These are phyloP conservation scores for Sporothrix globosa DNA, from an alignment of 2,329 filamentous ascomycete genomes.

Conservation along the genomic window DNA sequence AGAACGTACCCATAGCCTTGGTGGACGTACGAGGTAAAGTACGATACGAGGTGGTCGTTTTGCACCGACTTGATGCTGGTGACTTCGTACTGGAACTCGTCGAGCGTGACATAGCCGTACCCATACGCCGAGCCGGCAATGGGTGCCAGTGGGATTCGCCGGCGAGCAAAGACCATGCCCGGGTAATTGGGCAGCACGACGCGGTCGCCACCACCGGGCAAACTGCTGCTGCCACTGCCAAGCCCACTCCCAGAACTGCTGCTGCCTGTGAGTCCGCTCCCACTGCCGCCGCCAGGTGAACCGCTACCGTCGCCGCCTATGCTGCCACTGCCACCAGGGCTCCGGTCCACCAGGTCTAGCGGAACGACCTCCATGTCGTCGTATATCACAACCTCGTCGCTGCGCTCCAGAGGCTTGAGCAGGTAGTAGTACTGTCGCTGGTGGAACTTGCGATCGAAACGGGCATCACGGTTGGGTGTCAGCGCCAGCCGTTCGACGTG, in stretches of 20 bases:
- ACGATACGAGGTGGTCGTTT: conserved; percentile 70
- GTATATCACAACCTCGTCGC: conserved; percentile 63
- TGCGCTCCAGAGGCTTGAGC: conserved; percentile 64
- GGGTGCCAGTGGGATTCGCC: conserved; percentile 58
- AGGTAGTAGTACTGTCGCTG: conserved; percentile 71
- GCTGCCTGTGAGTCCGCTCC: conserved; percentile 5
- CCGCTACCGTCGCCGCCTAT: not conserved
- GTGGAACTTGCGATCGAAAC: conserved; percentile 70
- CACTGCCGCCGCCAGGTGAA: not conserved
- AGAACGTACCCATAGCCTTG: conserved; percentile 66
- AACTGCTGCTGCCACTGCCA: conserved; percentile 15
- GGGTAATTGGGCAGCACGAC: conserved; percentile 66
- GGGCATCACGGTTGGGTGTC: conserved; percentile 61
- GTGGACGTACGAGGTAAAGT: conserved; percentile 71
- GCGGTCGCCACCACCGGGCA: conserved; percentile 47
- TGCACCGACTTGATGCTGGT: conserved; percentile 60
- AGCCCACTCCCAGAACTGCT: conserved; percentile 11
- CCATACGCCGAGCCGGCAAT: conserved; percentile 35
- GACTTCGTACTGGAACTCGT: conserved; percentile 65
- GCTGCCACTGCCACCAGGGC: conserved; percentile 39
- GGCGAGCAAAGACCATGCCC: conserved; percentile 60
- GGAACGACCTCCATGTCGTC: conserved; percentile 70
- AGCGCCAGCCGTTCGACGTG: conserved; percentile 67
- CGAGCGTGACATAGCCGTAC: conserved; percentile 50
- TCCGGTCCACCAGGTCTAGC: conserved; percentile 65